Evolutionary conservation across 2,329 filamentous ascomycete species (phyloP).

Genomic region (Gremmenia infestans): DNA sequence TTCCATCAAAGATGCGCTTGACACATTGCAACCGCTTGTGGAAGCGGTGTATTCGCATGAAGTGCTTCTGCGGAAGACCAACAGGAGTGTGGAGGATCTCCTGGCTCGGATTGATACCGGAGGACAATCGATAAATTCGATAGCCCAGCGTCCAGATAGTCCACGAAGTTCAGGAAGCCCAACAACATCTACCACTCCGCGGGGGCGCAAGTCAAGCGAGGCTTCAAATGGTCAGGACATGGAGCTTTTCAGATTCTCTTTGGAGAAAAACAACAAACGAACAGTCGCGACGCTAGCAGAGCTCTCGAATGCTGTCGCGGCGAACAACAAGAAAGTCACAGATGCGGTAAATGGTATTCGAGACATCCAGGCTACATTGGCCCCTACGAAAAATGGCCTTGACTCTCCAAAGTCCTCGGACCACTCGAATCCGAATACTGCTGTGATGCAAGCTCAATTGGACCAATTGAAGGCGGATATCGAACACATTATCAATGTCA

Average conservation of each 20-base stretch:
- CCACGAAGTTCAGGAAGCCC: slow-evolving; percentile 1
- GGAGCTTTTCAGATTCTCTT: slow-evolving; percentile 17
- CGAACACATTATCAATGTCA: slow-evolving; percentile 20
- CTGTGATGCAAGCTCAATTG: slow-evolving; percentile 28
- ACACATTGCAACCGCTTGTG: slow-evolving; percentile 31
- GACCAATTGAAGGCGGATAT: slow-evolving; percentile 29
- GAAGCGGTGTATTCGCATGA: slow-evolving; percentile 32
- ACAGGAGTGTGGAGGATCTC: slow-evolving; percentile 28
- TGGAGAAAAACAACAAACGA: slow-evolving; percentile 21
- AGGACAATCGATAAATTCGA: slow-evolving; percentile 8
- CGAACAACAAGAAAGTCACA: slow-evolving; percentile 22
- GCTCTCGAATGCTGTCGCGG: slow-evolving; percentile 21
- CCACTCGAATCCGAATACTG: slow-evolving; percentile 20
- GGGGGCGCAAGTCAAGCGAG: slow-evolving; percentile 4
- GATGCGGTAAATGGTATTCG: slow-evolving; percentile 18
- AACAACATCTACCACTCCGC: slow-evolving; percentile 5
- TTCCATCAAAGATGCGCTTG: slow-evolving; percentile 29
- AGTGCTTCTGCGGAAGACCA: slow-evolving; percentile 28
- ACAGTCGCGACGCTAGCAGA: slow-evolving; percentile 22
- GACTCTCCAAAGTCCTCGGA: slow-evolving; percentile 21
- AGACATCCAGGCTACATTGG: slow-evolving; percentile 17
- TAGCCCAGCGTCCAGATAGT: background rate
- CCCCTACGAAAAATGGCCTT: slow-evolving; percentile 17
- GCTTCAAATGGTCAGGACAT: slow-evolving; percentile 6
- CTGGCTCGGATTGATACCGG: slow-evolving; percentile 22